Evolutionary conservation across 1,284 basidiomycete genomes (phyloP), one percentile per base, ranked within the genome.

Genomic region (Tylopilus microsporus): DNA sequence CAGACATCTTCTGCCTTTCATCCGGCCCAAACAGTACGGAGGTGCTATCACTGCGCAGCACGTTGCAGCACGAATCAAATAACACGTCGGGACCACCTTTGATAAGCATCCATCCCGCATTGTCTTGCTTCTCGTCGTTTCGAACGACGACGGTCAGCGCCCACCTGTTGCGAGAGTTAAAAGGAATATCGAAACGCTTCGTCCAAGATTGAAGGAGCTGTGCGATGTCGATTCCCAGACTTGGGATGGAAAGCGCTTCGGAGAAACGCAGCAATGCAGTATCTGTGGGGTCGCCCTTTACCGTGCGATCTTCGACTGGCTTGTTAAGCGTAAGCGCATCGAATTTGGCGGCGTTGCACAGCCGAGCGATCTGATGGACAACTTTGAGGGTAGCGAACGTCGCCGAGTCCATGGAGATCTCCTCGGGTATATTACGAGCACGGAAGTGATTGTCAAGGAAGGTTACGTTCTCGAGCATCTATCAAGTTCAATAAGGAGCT

Each of bases 151-250:
- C 48, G 8, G 65, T 68, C 32, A 84, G 73, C 76, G 85, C 85
- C 76, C 81, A 86, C 67, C 86, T 87, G 66, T 85, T 84, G 66
- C 78, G 80, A 16, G 83, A 85, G 70, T 82, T 85, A 75, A 86
- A 87, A 5, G 80, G 78, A 53, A 81, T 74, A 45, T 79, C 75
- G 58, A 78, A 77, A 41, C 70, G 50, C 55, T 52, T 66, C 70
- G 72, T 53, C 66, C 63, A 63, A 70, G 67, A 32, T 60, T 62
- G 16, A 46, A 73, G 59, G 16, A 75, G 63, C 5, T 63, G 30
- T 13, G 62, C 0, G 18, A 69, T 58, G 45, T 68, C 59, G 36
- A 71, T 59, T 21, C 37, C 51, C 2, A 65, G 45, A n/a, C 45
- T 55, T 3, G 66, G 61, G 18, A 65, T 49, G 18, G 68, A 67